Conservation (phyloP, 139 green algal genomes). For the Chlamydomonas sphaeroides region DNA sequence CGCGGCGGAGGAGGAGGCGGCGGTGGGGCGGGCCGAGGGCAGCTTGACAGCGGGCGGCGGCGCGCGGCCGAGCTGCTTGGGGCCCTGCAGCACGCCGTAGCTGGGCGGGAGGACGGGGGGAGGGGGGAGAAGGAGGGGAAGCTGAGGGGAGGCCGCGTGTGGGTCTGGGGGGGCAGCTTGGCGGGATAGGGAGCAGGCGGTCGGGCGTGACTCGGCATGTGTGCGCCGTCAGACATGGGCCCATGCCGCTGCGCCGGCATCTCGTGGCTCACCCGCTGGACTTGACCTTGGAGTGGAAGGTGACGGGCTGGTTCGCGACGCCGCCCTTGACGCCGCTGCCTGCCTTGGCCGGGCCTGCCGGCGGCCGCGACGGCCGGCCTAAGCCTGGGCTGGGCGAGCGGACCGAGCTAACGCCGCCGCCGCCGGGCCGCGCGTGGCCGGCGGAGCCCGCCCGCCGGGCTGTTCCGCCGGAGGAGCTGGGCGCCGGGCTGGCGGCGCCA, state of each 20-base stretch:
- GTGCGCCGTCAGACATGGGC: too few relatives aligned
- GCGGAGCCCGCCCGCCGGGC: conserved; percentile 6
- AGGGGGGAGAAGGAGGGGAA: neutral
- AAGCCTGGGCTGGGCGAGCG: neutral
- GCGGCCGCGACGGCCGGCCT: too few relatives aligned
- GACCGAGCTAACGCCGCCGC: neutral
- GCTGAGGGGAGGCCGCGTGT: too few relatives aligned
- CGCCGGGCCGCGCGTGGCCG: neutral
- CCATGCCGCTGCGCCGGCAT: too few relatives aligned
- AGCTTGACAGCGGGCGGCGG: conserved; percentile 50
- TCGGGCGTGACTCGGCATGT: too few relatives aligned
- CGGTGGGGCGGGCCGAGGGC: neutral
- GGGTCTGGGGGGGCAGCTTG: too few relatives aligned
- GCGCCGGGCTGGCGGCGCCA: neutral
- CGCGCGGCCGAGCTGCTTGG: conserved; percentile 32
- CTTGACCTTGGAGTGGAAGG: conserved; percentile 67
- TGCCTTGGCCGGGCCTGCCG: too few relatives aligned
- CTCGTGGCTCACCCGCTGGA: conserved; percentile 48
- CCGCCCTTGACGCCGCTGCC: neutral
- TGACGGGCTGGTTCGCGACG: conserved; percentile 54
- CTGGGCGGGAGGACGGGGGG: neutral
- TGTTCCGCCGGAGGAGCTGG: neutral
- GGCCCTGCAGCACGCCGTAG: conserved; percentile 59
- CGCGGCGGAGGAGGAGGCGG: neutral
- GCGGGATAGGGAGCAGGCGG: neutral